Conservation (phyloP, 1,284 basidiomycete genomes). For the Boletus smithii region DNA sequence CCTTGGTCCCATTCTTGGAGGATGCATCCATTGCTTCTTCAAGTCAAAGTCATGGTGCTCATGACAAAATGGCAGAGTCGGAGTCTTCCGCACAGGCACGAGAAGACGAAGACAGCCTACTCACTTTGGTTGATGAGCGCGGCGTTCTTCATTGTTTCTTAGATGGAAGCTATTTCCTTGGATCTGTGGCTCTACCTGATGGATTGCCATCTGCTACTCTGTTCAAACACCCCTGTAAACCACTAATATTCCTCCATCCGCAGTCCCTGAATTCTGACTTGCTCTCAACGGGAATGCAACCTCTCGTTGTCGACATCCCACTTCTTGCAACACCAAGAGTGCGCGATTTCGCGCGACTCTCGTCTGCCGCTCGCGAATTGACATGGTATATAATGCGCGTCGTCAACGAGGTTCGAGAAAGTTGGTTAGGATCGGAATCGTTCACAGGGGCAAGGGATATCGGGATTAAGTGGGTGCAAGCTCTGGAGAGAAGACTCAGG, state of each 20-base stretch:
- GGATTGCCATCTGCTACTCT: slow-evolving; percentile 41
- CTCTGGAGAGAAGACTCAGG: slow-evolving; percentile 58
- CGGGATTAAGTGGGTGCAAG: slow-evolving; percentile 69
- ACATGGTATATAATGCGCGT: slow-evolving; percentile 66
- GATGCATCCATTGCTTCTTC: slow-evolving; percentile 56
- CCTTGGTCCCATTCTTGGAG: slow-evolving; percentile 51
- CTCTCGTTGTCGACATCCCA: slow-evolving; percentile 52
- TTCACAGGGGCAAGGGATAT: slow-evolving; percentile 63
- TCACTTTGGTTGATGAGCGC: slow-evolving; percentile 54
- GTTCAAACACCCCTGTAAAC: slow-evolving; percentile 46
- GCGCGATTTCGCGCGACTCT: slow-evolving; percentile 66
- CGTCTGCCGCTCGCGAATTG: slow-evolving; percentile 68
- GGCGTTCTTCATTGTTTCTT: slow-evolving; percentile 64
- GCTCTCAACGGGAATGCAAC: slow-evolving; percentile 40
- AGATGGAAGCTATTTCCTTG: slow-evolving; percentile 79
- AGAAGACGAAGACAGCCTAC: slow-evolving; percentile 57
- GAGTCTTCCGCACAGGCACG: slow-evolving; percentile 14
- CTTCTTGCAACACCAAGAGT: slow-evolving; percentile 52
- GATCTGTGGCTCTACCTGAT: slow-evolving; percentile 44
- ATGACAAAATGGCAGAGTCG: slow-evolving; percentile 21
- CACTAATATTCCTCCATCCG: slow-evolving; percentile 49
- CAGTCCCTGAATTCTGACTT: slow-evolving; percentile 27
- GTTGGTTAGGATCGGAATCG: slow-evolving; percentile 69
- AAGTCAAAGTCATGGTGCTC: slow-evolving; percentile 32
- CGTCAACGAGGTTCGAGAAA: slow-evolving; percentile 63